These are phyloP conservation scores for Funneliformis caledonium DNA, from an alignment of 371 early-diverging fungal genomes.

Conservation along the genomic window DNA sequence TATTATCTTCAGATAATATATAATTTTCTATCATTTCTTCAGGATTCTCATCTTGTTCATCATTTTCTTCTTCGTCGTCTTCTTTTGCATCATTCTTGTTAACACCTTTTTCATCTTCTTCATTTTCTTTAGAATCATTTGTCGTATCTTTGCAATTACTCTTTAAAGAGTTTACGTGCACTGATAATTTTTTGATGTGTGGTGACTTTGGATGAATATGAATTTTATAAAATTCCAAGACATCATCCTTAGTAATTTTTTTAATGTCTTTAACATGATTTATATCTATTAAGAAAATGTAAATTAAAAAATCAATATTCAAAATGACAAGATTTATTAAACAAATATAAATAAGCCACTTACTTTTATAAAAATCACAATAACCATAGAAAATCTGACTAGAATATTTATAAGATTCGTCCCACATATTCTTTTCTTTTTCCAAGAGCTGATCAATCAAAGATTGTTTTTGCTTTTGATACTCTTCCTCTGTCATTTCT, in stretches of 20 bases:
- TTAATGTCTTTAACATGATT: slow-evolving; percentile 63
- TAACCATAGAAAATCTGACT: slow-evolving; percentile 75
- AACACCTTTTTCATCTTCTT: not conserved
- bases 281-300: slow-evolving; percentile 42
- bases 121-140: not conserved
- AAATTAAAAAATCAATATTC: not conserved
- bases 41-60: not conserved
- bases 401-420: slow-evolving; percentile 82
- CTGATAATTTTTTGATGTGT: slow-evolving; percentile 65
- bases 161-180: slow-evolving; percentile 67
- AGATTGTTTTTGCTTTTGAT: slow-evolving; percentile 74
- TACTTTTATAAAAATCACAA: slow-evolving; percentile 80
- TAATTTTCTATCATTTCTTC: slow-evolving; percentile 44
- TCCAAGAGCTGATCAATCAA: slow-evolving; percentile 75
- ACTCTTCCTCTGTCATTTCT: slow-evolving; percentile 75
- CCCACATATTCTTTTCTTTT: slow-evolving; percentile 84
- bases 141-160: not conserved
- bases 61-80: not conserved
- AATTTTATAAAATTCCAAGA: slow-evolving; percentile 64
- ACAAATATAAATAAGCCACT: not conserved
- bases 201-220: slow-evolving; percentile 63
- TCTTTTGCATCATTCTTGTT: too few species aligned
- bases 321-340: not conserved
- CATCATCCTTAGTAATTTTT: slow-evolving; percentile 49
- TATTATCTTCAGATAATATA: not conserved